Evolutionary conservation across 768 basidiomycete genomes (phyloP).

Genomic region (Kwoniella bestiolae): DNA sequence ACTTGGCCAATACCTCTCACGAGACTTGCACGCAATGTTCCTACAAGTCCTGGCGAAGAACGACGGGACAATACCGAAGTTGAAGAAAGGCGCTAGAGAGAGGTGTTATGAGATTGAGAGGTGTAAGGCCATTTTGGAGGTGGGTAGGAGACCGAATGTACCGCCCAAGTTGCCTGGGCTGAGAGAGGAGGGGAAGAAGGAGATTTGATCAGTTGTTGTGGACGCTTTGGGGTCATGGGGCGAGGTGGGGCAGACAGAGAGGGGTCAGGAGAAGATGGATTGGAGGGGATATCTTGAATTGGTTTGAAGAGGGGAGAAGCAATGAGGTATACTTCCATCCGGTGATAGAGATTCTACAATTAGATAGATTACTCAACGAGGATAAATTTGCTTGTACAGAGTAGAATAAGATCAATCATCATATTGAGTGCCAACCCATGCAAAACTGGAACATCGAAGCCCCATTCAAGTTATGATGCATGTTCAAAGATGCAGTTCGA

Average conservation of each 20-base stretch:
- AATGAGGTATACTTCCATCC: too few species aligned
- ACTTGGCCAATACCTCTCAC: constrained; percentile 29
- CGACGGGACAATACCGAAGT: constrained; percentile 32
- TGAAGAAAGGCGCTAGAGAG: constrained; percentile 33
- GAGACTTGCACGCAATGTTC: constrained; percentile 42
- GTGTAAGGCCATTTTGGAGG: constrained; percentile 23
- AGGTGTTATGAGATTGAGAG: constrained; percentile 41
- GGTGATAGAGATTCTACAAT: too few species aligned
- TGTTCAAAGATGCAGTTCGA: too few species aligned
- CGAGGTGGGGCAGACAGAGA: neutral
- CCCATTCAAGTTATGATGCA: too few species aligned
- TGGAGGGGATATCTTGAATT: neutral
- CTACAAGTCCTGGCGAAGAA: constrained; percentile 18
- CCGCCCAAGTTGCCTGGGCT: neutral
- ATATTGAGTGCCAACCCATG: too few species aligned
- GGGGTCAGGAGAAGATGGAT: neutral
- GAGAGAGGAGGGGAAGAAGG: neutral
- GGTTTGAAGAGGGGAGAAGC: too few species aligned
- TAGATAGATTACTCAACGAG: neutral
- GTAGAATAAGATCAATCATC: neutral
- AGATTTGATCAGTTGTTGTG: too few species aligned
- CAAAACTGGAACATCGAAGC: too few species aligned
- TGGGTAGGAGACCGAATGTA: constrained; percentile 25
- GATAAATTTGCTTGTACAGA: neutral
- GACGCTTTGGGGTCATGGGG: too few species aligned